Evolutionary conservation across 2,329 filamentous ascomycete genomes (phyloP).

Genomic region (Elsinoe fawcettii): DNA sequence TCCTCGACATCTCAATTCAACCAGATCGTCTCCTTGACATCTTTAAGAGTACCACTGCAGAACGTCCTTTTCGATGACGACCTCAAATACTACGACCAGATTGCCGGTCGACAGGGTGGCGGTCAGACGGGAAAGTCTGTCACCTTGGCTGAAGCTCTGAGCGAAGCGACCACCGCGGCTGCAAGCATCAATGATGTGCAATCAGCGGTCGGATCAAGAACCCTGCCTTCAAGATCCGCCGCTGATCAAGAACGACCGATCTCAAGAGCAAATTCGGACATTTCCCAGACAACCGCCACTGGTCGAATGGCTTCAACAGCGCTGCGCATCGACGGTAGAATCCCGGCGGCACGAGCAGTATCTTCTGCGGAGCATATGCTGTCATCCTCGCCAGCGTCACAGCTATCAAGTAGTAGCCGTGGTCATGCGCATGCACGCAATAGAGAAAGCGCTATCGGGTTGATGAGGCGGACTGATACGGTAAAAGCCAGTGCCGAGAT

Average conservation of each 20-base stretch:
- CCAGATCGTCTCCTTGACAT: conserved; percentile 65
- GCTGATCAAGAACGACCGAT: conserved; percentile 7
- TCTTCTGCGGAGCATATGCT: conserved; percentile 18
- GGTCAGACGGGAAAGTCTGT: conserved; percentile 29
- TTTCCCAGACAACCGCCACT: not conserved
- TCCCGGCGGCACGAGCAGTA: conserved; percentile 6
- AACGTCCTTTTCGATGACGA: conserved; percentile 89
- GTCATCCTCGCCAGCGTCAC: conserved; percentile 30
- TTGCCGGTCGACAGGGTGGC: conserved; percentile 20
- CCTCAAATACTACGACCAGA: conserved; percentile 42
- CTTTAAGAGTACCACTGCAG: conserved; percentile 70
- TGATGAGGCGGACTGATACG: conserved; percentile 51
- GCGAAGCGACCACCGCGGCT: conserved; percentile 86
- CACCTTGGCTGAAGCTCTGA: conserved; percentile 81
- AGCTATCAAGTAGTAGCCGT: conserved; percentile 25
- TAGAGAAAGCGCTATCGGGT: conserved; percentile 50
- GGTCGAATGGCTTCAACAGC: not conserved
- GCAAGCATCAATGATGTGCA: conserved; percentile 26
- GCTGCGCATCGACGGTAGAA: conserved; percentile 10
- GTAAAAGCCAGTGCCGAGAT: conserved; percentile 58
- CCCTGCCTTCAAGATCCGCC: not conserved
- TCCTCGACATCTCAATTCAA: conserved; percentile 47
- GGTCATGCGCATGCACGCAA: conserved; percentile 34
- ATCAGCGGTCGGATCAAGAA: not conserved
- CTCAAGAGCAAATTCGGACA: conserved; percentile 7